Evolutionary conservation across 495 filamentous ascomycete species (phyloP).

Genomic region (Trichoderma parareesei): DNA sequence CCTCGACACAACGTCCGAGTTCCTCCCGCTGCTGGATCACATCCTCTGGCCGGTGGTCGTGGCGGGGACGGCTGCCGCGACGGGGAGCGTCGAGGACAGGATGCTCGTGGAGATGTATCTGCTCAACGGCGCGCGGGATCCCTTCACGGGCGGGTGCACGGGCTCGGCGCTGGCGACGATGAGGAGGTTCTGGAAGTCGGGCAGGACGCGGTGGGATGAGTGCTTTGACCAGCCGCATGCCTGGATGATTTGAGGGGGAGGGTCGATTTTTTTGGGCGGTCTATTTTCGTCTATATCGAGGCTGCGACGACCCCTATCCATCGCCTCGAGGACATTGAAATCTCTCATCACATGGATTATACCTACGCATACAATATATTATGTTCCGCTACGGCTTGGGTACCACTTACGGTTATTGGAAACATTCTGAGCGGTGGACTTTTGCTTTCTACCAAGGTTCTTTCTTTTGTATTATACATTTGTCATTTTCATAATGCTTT

Average conservation of each 20-base stretch:
- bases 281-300: no score
- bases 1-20: not conserved
- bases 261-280: no score
- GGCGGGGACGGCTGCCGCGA: constrained; percentile 62
- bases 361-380: no score
- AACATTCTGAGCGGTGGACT: no score
- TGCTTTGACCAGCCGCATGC: constrained; percentile 5
- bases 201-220: constrained; percentile 3
- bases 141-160: not conserved
- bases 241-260: not conserved
- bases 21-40: not conserved
- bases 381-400: no score
- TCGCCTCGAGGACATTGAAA: no score
- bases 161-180: not conserved
- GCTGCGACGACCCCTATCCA: no score
- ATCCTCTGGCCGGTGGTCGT: constrained; percentile 45
- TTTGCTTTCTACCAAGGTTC: no score
- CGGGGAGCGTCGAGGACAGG: constrained; percentile 59
- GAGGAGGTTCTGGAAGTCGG: not conserved
- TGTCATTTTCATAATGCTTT: no score
- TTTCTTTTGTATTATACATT: no score
- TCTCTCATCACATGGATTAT: no score
- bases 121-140: not conserved
- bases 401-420: no score
- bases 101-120: constrained; percentile 26